A percentile compares a stretch with the other conserved stretches of the same genome.
Evolutionary conservation across 495 filamentous ascomycete species (phyloP).

Genomic region (Annulohypoxylon bovei): DNA sequence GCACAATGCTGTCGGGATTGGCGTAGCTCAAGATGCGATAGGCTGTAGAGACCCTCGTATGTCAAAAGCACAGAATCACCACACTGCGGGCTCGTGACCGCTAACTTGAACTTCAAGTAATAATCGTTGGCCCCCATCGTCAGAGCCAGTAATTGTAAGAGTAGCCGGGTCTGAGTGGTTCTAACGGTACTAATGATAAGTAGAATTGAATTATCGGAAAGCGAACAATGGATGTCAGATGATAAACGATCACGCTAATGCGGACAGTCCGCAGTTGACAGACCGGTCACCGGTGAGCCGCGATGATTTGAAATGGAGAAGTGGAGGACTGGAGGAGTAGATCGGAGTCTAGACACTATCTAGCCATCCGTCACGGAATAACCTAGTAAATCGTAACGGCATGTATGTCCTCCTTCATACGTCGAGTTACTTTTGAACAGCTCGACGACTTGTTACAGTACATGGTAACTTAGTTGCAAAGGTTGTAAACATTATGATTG

Average conservation of each 20-base stretch:
- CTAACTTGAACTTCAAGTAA: neutral
- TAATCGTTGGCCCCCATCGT: neutral
- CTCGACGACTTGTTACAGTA: neutral
- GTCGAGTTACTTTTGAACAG: neutral
- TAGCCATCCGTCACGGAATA: conserved; percentile 14
- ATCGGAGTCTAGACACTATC: conserved; percentile 21
- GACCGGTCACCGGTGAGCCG: conserved; percentile 14
- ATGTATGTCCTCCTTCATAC: neutral
- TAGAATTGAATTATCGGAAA: neutral
- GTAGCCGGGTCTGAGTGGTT: conserved; percentile 16
- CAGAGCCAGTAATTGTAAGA: conserved; percentile 12
- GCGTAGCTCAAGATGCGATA: conserved; percentile 11
- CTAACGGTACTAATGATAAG: neutral
- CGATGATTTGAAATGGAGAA: conserved; percentile 5
- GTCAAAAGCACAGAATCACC: neutral
- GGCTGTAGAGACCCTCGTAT: conserved; percentile 21
- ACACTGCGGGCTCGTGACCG: conserved; percentile 10
- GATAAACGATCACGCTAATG: conserved; percentile 21
- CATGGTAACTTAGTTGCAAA: neutral
- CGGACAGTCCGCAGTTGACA: conserved; percentile 21
- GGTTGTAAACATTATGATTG: neutral
- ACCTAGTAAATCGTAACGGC: neutral
- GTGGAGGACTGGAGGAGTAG: conserved; percentile 18
- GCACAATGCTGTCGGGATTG: conserved; percentile 30
- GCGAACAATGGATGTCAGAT: conserved; percentile 1